phyloP scores from a whole-genome alignment of 2,329 filamentous ascomycete species.

The Fusarium zealandicum region DNA sequence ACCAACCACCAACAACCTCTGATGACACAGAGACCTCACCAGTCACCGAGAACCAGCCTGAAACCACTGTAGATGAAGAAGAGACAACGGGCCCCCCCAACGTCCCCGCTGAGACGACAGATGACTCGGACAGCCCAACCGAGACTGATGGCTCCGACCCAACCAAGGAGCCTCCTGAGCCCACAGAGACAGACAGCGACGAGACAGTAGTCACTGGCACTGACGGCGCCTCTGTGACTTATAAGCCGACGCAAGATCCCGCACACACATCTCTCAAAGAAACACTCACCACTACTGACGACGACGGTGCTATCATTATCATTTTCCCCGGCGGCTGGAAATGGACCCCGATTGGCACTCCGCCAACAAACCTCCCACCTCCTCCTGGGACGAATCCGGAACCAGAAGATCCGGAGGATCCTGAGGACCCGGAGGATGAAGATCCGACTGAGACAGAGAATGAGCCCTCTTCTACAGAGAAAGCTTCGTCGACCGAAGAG shows the following conservation, averaged over 20 bases:
- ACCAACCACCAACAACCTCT: no score
- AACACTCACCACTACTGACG: not conserved
- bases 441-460: not conserved
- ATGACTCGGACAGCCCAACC: no score
- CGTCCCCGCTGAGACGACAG: no score
- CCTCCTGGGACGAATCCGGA: not conserved
- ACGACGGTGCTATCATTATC: not conserved
- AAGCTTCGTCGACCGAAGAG: no score
- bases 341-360: not conserved
- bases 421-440: not conserved
- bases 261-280: not conserved
- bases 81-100: no score
- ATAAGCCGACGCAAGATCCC: not conserved
- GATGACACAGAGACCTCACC: no score
- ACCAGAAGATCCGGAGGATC: not conserved
- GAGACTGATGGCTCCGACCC: no score
- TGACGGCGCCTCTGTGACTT: slow-evolving; percentile 1
- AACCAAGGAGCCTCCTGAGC: not conserved
- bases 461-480: not conserved
- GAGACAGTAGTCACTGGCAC: not conserved
- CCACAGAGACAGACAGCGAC: not conserved
- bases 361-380: not conserved
- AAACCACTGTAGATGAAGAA: no score
- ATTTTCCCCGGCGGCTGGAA: slow-evolving; percentile 4
- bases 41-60: no score